These are phyloP conservation scores for Malassezia equina DNA, from an alignment of 1,284 basidiomycete genomes.

Conservation along the genomic window DNA sequence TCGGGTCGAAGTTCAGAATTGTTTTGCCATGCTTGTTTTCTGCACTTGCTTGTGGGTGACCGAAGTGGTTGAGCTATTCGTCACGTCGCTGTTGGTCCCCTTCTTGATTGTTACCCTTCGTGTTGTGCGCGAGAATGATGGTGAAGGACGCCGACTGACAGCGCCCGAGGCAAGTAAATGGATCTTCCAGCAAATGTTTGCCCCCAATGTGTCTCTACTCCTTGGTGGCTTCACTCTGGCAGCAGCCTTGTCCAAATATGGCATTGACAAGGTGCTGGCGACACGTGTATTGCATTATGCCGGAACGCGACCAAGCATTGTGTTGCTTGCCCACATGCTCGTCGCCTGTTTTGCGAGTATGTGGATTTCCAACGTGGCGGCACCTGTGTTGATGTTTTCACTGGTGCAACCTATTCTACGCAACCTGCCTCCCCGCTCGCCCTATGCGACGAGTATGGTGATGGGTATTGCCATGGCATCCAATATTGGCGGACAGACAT, in stretches of 20 bases:
- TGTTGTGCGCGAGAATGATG: slow-evolving; percentile 62
- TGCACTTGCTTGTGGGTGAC: slow-evolving; percentile 93
- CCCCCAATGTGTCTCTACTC: slow-evolving; percentile 69
- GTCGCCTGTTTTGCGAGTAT: slow-evolving; percentile 96
- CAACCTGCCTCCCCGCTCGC: slow-evolving; percentile 73
- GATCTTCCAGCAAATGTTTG: slow-evolving; percentile 61
- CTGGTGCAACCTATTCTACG: slow-evolving; percentile 90
- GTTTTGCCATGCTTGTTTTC: slow-evolving; percentile 78
- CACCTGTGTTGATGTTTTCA: slow-evolving; percentile 94
- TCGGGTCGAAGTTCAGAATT: slow-evolving; percentile 71
- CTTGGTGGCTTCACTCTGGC: slow-evolving; percentile 94
- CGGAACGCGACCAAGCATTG: slow-evolving; percentile 72
- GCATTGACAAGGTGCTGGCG: slow-evolving; percentile 78
- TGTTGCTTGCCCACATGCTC: slow-evolving; percentile 86
- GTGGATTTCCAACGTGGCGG: slow-evolving; percentile 99
- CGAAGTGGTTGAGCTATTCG: slow-evolving; percentile 93
- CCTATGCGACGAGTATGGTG: slow-evolving; percentile 82
- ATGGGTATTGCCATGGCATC: slow-evolving; percentile 92
- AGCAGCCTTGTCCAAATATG: slow-evolving; percentile 91
- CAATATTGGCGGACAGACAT: slow-evolving; percentile 94
- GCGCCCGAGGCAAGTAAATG: slow-evolving; percentile 71
- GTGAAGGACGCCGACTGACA: slow-evolving; percentile 52
- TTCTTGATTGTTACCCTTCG: slow-evolving; percentile 75
- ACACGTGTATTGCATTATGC: slow-evolving; percentile 84
- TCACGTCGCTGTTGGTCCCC: slow-evolving; percentile 82